A percentile compares a stretch with the other conserved stretches of the same genome.
Conservation (phyloP, 345 rosid genomes). For the Crucihimalaya himalaica region DNA sequence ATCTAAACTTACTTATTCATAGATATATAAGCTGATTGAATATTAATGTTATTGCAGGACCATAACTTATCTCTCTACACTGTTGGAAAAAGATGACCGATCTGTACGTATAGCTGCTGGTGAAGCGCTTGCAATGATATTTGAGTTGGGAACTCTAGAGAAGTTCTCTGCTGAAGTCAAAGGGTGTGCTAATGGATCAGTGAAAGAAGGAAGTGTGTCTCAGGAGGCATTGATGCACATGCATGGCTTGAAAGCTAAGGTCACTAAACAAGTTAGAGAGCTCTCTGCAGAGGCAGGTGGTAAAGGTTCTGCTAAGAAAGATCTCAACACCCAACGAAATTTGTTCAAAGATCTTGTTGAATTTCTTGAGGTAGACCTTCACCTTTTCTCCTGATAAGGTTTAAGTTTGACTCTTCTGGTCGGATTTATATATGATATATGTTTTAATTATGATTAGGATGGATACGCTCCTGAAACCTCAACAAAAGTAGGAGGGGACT, state of each 20-base stretch:
- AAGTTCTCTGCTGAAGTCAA: constrained; percentile 59
- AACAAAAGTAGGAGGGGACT: constrained; percentile 72
- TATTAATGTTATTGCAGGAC: constrained; percentile 51
- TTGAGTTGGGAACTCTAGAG: constrained; percentile 72
- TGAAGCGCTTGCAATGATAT: constrained; percentile 80
- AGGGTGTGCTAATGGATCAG: constrained; percentile 44
- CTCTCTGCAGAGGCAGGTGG: constrained; percentile 93
- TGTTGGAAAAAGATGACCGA: constrained; percentile 87
- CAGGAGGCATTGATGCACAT: constrained; percentile 52
- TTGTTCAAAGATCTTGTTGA: constrained; percentile 80
- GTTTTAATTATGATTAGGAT: constrained; percentile 44
- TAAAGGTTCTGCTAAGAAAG: constrained; percentile 91
- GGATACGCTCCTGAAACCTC: constrained; percentile 65
- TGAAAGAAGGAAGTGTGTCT: constrained; percentile 53
- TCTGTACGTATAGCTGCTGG: constrained; percentile 93
- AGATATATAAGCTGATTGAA: not conserved
- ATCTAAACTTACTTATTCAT: not conserved
- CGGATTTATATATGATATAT: not conserved
- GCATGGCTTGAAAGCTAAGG: constrained; percentile 69
- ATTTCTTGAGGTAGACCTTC: constrained; percentile 56
- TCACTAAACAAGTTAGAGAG: constrained; percentile 65
- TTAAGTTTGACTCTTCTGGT: constrained; percentile 1
- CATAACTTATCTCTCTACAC: constrained; percentile 65
- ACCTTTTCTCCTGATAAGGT: constrained; percentile 6
- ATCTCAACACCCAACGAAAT: constrained; percentile 82